Base-by-base conservation (phyloP, 2,329 filamentous ascomycete species). In the Phymatotrichopsis omnivora region DNA sequence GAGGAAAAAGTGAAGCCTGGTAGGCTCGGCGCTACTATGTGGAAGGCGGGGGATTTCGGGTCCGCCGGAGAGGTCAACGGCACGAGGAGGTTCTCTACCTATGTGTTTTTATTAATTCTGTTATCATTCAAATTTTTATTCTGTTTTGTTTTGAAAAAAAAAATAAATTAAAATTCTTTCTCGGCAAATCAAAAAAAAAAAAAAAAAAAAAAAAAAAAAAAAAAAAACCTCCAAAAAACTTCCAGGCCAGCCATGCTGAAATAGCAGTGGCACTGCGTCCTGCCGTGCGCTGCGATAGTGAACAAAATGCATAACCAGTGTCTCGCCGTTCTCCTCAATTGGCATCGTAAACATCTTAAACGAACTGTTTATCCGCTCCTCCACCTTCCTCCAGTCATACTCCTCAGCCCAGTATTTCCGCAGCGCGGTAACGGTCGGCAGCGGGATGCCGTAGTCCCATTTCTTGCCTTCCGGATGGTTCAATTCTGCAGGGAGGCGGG, bases 1-100 rank as follows among this genome's bases (percentile, higher is more conserved):
- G 61, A 58, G 0, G 64, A 68, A 53, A 70, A 71, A 8, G 63
- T 68, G 47, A 62, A 71, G 16, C 67, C 67, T 0, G 67, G 67
- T 1, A 65, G 54, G 5, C 63, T 66, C 3, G 70, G 70, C 0
- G 65, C 66, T 3, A 73, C 63, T 25, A 72, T 60, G 52, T 72
- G 66, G 56, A 69, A 72, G 3, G 67, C 62, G 14, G 63, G 65
- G 3, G 30, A 19, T 4, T 35, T 24, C 5, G 56, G 45, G 8
- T 57, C 46, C 0, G 54, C 19, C 0, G 62, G 62, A 4, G 57
- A 52, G 2, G 59, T 58, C 12, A 67, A 57, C 2, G 52, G 52
- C 6, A 61, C 56, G 28, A 68, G 56, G 22, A 69, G 58, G 3
- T 38, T 17, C 31, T 49, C 47, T 14, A 28, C 32, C 53, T 52